Evolutionary conservation across 2,329 filamentous ascomycete species (phyloP), one percentile per base, ranked within the genome.

Genomic region (Cladophialophora yegresii): DNA sequence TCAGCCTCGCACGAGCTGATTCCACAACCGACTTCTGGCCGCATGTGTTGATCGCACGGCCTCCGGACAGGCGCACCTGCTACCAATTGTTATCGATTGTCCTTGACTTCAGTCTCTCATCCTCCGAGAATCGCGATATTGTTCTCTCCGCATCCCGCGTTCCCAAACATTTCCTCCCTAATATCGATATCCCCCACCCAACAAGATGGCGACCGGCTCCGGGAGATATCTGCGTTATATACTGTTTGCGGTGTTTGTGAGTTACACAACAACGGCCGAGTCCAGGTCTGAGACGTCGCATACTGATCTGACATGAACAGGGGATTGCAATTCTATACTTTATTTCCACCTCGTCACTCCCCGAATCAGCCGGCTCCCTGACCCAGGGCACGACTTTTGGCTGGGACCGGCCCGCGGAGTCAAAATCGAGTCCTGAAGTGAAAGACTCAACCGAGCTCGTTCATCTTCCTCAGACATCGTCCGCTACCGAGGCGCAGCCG

Each of bases 191-290:
- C 16, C 13, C 16, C 45, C n/a, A n/a, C 6, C 26, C 23, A 28
- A n/a, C 60, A 65, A 59, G 49, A 78, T 78, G 76, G 72, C 75
- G 51, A 72, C 73, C n/a, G 74, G 74, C 13, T 71, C 73, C 23
- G 72, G 71, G 54, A 73, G 76, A 69, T 79, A 79, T 71, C 73
- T 86, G 70, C 84, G 86, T 72, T 88, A 87, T 75, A 81, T 96
- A 76, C 83, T 95, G 75, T 87, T 96, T 74, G 90, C 92, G 65
- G 84, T 92, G 74, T 89, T 96, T 75, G 93, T 96, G 85, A 75
- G 89, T 83, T 51, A 43, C 68, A 59, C 60, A 26, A n/a, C 57
- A 61, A 13, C 16, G 40, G 33, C 7, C 7, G 4, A 45, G 43
- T 43, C 55, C 55, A 45, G 16, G 23, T 32, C 16, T 54, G 43